Percentiles rank a stretch among this genome's conserved stretches.
Conservation (phyloP, 1,139 yeast genomes). For the Geotrichum reessii region DNA sequence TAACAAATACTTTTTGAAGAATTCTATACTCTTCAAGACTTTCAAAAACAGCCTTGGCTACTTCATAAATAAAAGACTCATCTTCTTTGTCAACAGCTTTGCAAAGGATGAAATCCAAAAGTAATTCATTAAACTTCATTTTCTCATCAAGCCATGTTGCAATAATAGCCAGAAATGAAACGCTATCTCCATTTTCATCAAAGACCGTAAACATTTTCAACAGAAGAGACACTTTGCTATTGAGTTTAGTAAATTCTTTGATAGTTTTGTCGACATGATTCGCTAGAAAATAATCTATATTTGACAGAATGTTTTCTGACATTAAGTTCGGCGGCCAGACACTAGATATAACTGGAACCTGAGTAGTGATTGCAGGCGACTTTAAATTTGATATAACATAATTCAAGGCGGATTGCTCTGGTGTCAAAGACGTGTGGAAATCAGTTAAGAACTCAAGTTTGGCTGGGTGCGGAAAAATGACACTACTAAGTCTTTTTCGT, state of each 20-base stretch:
- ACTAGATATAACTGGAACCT: background rate
- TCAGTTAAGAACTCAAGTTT: background rate
- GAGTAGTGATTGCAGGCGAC: background rate
- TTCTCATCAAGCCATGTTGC: conserved; percentile 6
- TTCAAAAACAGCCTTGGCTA: background rate
- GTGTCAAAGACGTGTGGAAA: background rate
- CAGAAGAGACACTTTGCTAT: background rate
- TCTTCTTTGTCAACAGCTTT: background rate
- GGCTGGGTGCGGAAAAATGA: background rate
- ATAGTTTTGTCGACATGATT: background rate
- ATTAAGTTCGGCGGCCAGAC: background rate
- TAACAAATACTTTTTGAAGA: background rate
- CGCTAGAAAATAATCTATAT: background rate
- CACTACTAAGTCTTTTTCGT: background rate
- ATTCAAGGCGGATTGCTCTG: background rate
- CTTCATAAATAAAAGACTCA: background rate
- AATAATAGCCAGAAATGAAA: conserved; percentile 2
- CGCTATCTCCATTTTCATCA: background rate
- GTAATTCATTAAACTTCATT: background rate
- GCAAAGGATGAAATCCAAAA: conserved; percentile 2
- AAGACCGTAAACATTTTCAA: background rate
- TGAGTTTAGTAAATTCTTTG: background rate
- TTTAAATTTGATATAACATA: background rate
- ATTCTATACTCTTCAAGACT: background rate
- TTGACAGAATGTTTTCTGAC: background rate